Conservation (phyloP, 345 rosid species). For the Clausena lansium region DNA sequence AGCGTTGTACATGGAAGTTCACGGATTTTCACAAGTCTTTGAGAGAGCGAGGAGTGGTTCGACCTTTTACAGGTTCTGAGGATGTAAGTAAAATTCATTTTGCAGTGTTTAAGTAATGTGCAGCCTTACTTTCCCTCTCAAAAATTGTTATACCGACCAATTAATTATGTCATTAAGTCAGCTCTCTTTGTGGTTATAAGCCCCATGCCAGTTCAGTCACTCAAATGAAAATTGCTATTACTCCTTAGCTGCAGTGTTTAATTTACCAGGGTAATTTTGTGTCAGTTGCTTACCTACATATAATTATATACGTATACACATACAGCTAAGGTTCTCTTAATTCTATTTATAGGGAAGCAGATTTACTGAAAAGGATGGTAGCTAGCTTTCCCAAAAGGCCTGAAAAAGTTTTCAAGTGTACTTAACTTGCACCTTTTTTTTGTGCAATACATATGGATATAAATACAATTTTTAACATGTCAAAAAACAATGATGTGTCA, state of each 20-base stretch:
- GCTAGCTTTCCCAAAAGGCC: too few relatives aligned
- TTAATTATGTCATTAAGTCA: not conserved
- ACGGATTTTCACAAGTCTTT: conserved; percentile 80
- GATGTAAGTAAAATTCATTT: conserved; percentile 60
- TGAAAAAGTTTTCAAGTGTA: too few relatives aligned
- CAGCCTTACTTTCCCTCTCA: not conserved
- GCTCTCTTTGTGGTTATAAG: too few relatives aligned
- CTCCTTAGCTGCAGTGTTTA: not conserved
- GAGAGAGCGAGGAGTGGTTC: conserved; percentile 80
- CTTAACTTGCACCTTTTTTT: not conserved
- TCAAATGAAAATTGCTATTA: not conserved
- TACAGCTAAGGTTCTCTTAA: too few relatives aligned
- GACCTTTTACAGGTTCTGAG: conserved; percentile 82
- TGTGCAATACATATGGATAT: not conserved
- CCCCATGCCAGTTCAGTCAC: not conserved
- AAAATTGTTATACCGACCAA: not conserved
- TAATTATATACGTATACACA: too few relatives aligned
- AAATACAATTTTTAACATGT: not conserved
- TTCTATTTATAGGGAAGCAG: not conserved
- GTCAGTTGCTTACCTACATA: not conserved
- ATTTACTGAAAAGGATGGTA: too few relatives aligned
- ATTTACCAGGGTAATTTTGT: not conserved
- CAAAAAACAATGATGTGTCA: not conserved
- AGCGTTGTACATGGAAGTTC: conserved; percentile 89
- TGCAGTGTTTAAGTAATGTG: not conserved